Percentiles rank a stretch among this genome's conserved stretches.
phyloP scores from a whole-genome alignment of 768 basidiomycete species.

The Pilatotrama ljubarskyi region DNA sequence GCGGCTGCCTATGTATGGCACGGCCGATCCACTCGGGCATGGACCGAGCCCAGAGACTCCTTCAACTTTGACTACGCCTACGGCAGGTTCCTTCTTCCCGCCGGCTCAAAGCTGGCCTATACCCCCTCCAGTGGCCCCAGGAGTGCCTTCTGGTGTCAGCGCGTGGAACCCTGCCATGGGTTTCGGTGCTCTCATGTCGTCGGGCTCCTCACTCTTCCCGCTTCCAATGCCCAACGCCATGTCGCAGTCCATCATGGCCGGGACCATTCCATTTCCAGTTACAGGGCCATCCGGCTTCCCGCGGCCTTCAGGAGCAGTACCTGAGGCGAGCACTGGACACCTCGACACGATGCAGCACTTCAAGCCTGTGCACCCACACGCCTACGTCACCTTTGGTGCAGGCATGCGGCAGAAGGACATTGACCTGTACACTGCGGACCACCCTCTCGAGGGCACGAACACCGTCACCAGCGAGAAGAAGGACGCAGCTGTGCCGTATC shows the following conservation, averaged over 20 bases:
- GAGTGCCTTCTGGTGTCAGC: background rate
- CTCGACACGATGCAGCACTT: conserved; percentile 40
- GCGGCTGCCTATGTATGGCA: conserved; percentile 7
- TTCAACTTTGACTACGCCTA: background rate
- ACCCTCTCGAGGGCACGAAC: conserved; percentile 56
- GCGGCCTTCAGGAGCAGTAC: conserved; percentile 26
- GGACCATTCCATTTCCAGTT: background rate
- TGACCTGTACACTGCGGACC: conserved; percentile 69
- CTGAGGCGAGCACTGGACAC: background rate
- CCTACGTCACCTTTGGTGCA: conserved; percentile 85
- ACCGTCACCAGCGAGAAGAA: conserved; percentile 46
- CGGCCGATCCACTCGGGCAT: conserved; percentile 30
- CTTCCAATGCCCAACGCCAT: background rate
- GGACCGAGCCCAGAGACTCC: conserved; percentile 19
- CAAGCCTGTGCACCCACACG: conserved; percentile 65
- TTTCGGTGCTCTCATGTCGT: background rate
- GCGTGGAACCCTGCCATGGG: conserved; percentile 5
- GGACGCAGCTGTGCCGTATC: conserved; percentile 67
- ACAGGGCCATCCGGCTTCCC: conserved; percentile 17
- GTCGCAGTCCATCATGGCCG: background rate
- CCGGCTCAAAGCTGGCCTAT: background rate
- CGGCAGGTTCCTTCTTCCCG: background rate
- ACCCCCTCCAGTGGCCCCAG: background rate
- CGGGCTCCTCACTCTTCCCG: background rate
- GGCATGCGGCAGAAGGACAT: conserved; percentile 85